phyloP scores from a whole-genome alignment of 768 basidiomycete species.

The Rhizopogon vesiculosus region DNA sequence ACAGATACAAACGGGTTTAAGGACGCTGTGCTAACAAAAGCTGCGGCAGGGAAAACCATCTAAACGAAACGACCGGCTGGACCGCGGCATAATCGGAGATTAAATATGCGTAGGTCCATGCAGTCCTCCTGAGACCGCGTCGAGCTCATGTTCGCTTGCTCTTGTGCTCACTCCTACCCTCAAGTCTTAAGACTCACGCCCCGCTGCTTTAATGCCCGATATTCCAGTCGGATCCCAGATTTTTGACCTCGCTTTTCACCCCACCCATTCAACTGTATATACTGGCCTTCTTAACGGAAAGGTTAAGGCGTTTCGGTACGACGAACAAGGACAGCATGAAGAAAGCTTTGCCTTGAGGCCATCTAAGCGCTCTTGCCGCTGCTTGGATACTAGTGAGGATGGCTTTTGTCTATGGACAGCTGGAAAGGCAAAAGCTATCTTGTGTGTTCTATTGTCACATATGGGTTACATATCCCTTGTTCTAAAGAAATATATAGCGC shows the following conservation, averaged over 20 bases:
- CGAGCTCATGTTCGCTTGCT: background rate
- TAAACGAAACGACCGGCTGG: background rate
- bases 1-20: background rate
- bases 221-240: conserved; percentile 73
- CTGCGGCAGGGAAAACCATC: background rate
- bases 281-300: conserved; percentile 77
- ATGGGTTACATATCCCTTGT: background rate
- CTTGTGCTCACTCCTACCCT: background rate
- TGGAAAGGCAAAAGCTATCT: conserved; percentile 75
- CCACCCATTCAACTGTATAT: conserved; percentile 65
- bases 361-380: conserved; percentile 81
- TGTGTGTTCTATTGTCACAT: conserved; percentile 45
- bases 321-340: conserved; percentile 59
- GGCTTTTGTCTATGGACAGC: conserved; percentile 71
- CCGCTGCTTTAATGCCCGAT: conserved; percentile 40
- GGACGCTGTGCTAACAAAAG: background rate
- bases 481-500: conserved; percentile 37
- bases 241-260: conserved; percentile 90
- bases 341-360: conserved; percentile 60
- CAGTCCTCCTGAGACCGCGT: background rate
- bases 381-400: conserved; percentile 60
- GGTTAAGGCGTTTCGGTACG: conserved; percentile 77
- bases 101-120: background rate
- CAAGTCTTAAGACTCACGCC: background rate
- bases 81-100: background rate